Evolutionary conservation across 179 eudicot genomes (phyloP).

Genomic region (Silene noctiflora): DNA sequence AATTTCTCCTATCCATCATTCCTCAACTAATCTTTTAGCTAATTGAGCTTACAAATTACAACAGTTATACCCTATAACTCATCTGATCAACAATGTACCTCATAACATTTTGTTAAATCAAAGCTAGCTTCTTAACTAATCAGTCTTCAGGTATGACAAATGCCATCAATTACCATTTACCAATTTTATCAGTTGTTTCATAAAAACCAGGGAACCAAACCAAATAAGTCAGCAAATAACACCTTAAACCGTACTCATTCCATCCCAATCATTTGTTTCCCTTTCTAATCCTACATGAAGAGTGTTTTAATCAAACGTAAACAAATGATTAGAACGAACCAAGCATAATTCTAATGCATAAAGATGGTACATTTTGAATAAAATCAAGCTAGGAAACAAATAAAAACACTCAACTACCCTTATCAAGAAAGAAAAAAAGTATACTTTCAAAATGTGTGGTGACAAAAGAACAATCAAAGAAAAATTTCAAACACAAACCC

Average conservation of each 20-base stretch:
- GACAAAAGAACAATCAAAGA: conserved; percentile 18
- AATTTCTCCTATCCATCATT: neutral
- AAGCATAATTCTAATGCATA: conserved; percentile 14
- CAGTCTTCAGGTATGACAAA: neutral
- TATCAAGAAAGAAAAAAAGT: conserved; percentile 32
- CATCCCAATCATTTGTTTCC: too few relatives aligned
- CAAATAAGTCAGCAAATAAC: conserved; percentile 14
- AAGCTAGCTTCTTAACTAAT: conserved; percentile 6
- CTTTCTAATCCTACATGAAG: too few relatives aligned
- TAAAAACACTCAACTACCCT: conserved; percentile 22
- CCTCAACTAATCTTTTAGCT: neutral
- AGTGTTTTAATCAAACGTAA: too few relatives aligned
- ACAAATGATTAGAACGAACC: too few relatives aligned
- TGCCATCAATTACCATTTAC: neutral
- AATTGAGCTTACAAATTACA: conserved; percentile 7
- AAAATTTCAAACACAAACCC: conserved; percentile 23
- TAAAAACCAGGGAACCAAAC: neutral
- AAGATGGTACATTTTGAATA: conserved; percentile 5
- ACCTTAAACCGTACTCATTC: conserved; percentile 2
- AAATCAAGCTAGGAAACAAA: conserved; percentile 33
- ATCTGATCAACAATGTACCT: conserved; percentile 3
- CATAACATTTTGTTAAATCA: neutral
- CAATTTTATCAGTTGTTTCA: neutral
- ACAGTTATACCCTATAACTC: neutral
- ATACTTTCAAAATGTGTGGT: conserved; percentile 25